A percentile compares a stretch with the other conserved stretches of the same genome.
Conservation (phyloP, 2,329 filamentous ascomycete species). For the Venturia effusa region DNA sequence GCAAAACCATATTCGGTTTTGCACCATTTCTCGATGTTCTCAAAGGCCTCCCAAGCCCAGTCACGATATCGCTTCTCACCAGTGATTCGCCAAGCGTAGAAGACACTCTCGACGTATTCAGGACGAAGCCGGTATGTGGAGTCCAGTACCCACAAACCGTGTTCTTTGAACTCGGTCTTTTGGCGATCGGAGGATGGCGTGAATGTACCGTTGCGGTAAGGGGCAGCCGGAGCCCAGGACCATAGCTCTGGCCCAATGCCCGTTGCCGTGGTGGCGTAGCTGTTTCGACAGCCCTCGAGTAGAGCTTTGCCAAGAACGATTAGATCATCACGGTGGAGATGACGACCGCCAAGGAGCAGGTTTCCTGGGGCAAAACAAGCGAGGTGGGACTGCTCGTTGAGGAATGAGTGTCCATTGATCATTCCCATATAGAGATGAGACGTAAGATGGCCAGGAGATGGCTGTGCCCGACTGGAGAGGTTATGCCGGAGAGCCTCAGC, state of each 20-base stretch:
- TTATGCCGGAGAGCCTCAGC: slow-evolving; percentile 26
- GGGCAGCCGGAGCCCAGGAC: slow-evolving; percentile 29
- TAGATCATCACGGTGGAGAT: slow-evolving; percentile 23
- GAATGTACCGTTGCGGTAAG: slow-evolving; percentile 22
- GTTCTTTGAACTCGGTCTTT: slow-evolving; percentile 19
- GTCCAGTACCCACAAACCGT: slow-evolving; percentile 26
- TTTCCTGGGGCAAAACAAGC: slow-evolving; percentile 30
- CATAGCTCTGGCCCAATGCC: slow-evolving; percentile 28
- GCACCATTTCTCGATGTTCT: slow-evolving; percentile 25
- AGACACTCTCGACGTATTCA: slow-evolving; percentile 30
- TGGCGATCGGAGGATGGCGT: slow-evolving; percentile 20
- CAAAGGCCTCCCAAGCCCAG: slow-evolving; percentile 33
- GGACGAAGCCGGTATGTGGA: slow-evolving; percentile 25
- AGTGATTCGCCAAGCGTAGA: slow-evolving; percentile 31
- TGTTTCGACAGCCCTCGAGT: slow-evolving; percentile 29
- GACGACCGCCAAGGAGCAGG: slow-evolving; percentile 27
- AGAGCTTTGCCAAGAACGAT: slow-evolving; percentile 27
- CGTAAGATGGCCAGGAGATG: slow-evolving; percentile 21
- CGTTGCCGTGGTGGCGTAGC: slow-evolving; percentile 25
- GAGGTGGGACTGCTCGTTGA: slow-evolving; percentile 29
- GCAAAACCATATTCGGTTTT: slow-evolving; percentile 29
- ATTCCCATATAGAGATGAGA: slow-evolving; percentile 31
- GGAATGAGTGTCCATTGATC: slow-evolving; percentile 18
- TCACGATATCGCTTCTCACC: slow-evolving; percentile 28
- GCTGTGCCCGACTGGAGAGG: slow-evolving; percentile 26